Base-by-base conservation (phyloP, 1,139 yeast species). In the Geotrichum fermentans region DNA sequence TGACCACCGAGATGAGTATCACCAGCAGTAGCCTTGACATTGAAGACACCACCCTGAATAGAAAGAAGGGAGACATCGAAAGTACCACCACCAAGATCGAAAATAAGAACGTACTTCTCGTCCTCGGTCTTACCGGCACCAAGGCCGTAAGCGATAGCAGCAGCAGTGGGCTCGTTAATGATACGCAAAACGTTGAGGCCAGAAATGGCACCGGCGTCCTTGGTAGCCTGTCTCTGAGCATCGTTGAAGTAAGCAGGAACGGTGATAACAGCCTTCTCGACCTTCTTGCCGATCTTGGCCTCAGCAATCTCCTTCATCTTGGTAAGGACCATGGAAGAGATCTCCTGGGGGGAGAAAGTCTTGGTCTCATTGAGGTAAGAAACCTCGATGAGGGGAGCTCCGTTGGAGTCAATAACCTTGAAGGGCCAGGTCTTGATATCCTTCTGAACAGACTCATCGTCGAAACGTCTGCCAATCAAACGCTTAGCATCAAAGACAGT, bases 261-360 rank as follows among this genome's bases (percentile, higher is more conserved):
- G 63, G 96, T 88, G 69, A 88, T 80, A 65, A 88, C 96, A 64
- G 96, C 96, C 75, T 88, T 86, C 74, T 86, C 94, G 69, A 88
- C 96, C 73, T 80, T 82, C 78, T 83, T 80, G 73, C 95, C 96
- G 61, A 88, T 82, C 80, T 84, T 84, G 62, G 95, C 94, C 80
- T 88, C 96, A 68, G 96, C 96, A 72, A 83, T 85, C 78, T 88
- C 96, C 83, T 88, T 88, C 97, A 89, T 89, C 80, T 88, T 89
- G 80, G 87, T 81, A 73, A 89, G 83, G 61, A 89, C 92, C 96
- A 90, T 89, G 53, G 97, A 83, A 54, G 96, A 87, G 69, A 90
- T 83, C 78, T 90, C 97, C 79, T 90, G 96, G 71, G 97, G 97
- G 61, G 96, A 82, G 83, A 90, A 90, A 38, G 73, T 68, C 81